Evolutionary conservation across 345 rosid species (phyloP), one percentile per base, ranked within the genome.

Genomic region (Microthlaspi erraticum): DNA sequence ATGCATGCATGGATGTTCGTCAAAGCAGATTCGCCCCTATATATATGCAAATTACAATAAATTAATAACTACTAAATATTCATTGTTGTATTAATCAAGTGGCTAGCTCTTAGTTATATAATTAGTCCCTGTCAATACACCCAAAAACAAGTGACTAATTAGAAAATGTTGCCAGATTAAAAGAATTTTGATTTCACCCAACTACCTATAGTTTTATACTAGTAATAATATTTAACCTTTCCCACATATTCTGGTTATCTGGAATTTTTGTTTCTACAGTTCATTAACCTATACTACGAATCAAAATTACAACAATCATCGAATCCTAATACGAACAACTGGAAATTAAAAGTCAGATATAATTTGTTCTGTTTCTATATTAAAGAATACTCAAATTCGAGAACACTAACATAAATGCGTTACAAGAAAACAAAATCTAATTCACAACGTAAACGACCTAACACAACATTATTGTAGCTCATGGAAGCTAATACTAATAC

Each of bases 401-500:
- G 33, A 58, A 39, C 3, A 45, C 8, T 18, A 45, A 58, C 46
- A 33, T 13, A 55, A 7, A 5, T 55, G 33, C 72, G 23, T 3
- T 29, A 46, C 60, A 53, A 41, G 36, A 38, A 37, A 8, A 38
- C 3, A 10, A 58, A 55, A 62, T 66, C 46, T 73, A 73, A 58
- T 49, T 19, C 39, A 50, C 60, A 73, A 57, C 20, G 10, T 23
- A 18, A 50, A 66, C 49, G 62, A 74, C 62, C 62, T 59, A 59
- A 60, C 36, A 64, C 46, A 50, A 50, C 67, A 66, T 50, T 50
- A 74, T 74, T 66, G 39, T 57, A 41, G 38, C 14, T 50, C 41
- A 58, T 58, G 72, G 59, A 59, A 74, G 68, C 73, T 51, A 51
- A 74, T 50, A 59, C 10, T 31, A 20, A n/a, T 19, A 50, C 34